Conservation (phyloP, 768 basidiomycete genomes). For the Phlebiopsis gigantea region DNA sequence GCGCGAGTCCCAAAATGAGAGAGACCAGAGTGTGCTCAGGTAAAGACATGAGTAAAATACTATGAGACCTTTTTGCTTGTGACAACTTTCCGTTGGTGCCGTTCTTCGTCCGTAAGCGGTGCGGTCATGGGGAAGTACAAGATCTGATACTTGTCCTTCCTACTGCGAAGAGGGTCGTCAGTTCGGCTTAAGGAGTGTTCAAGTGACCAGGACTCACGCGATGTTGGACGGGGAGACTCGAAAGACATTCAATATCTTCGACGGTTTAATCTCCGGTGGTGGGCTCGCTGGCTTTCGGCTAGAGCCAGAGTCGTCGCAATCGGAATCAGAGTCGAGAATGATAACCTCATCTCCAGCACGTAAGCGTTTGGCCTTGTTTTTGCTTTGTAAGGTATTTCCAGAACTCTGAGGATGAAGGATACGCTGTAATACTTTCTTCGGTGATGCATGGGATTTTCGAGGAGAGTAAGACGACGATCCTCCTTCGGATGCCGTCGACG, state of each 20-base stretch:
- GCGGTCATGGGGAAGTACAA: constrained; percentile 73
- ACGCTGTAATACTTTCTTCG: constrained; percentile 3
- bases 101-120: constrained; percentile 54
- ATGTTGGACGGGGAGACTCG: constrained; percentile 38
- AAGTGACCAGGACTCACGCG: constrained; percentile 40
- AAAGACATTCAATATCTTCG: constrained; percentile 40
- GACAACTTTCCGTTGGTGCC: constrained; percentile 43
- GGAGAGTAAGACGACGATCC: too few relatives aligned
- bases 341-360: constrained; percentile 16
- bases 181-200: too few relatives aligned
- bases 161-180: constrained; percentile 28
- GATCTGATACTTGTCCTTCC: constrained; percentile 67
- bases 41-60: not conserved
- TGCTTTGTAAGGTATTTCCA: not conserved
- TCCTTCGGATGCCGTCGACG: not conserved
- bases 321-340: constrained; percentile 28
- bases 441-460: constrained; percentile 1
- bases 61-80: constrained; percentile 36
- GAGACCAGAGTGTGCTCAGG: not conserved
- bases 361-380: constrained; percentile 14
- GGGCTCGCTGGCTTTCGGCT: not conserved
- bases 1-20: not conserved
- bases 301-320: constrained; percentile 17
- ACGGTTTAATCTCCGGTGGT: constrained; percentile 24
- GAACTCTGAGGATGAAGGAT: constrained; percentile 1